A percentile compares a stretch with the other conserved stretches of the same genome.
These are phyloP conservation scores for Cercospora beticola DNA, from an alignment of 2,329 filamentous ascomycete genomes.

Conservation along the genomic window DNA sequence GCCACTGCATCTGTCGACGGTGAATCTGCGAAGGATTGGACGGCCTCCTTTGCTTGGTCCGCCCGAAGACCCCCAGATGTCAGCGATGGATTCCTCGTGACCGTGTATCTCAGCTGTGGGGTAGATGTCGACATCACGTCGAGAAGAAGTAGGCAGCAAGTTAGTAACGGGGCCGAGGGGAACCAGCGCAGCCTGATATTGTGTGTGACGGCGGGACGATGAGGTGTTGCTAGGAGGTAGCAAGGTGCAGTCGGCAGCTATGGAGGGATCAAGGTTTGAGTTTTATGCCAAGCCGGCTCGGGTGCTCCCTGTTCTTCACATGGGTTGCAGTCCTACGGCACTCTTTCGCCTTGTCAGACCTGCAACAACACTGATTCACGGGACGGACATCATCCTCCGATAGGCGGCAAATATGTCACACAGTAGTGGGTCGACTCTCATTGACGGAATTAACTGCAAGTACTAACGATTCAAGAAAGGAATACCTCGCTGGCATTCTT, in stretches of 20 bases:
- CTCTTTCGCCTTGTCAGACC: background rate
- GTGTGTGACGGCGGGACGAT: background rate
- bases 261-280: background rate
- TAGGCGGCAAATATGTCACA: slow-evolving; percentile 7
- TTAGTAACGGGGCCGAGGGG: background rate
- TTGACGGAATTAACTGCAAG: background rate
- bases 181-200: background rate
- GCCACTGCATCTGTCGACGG: background rate
- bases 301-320: background rate
- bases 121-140: background rate
- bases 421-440: slow-evolving; percentile 5
- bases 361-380: background rate
- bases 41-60: background rate
- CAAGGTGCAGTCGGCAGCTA: background rate
- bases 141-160: background rate
- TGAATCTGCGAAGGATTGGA: background rate
- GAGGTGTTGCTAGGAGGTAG: background rate
- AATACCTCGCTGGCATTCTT: slow-evolving; percentile 93
- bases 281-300: background rate
- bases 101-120: background rate
- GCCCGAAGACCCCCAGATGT: background rate
- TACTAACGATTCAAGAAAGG: slow-evolving; percentile 52
- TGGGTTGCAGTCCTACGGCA: background rate
- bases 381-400: background rate
- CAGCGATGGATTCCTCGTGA: background rate